phyloP scores from a whole-genome alignment of 2,329 filamentous ascomycete genomes.

The Septoria petroselini region DNA sequence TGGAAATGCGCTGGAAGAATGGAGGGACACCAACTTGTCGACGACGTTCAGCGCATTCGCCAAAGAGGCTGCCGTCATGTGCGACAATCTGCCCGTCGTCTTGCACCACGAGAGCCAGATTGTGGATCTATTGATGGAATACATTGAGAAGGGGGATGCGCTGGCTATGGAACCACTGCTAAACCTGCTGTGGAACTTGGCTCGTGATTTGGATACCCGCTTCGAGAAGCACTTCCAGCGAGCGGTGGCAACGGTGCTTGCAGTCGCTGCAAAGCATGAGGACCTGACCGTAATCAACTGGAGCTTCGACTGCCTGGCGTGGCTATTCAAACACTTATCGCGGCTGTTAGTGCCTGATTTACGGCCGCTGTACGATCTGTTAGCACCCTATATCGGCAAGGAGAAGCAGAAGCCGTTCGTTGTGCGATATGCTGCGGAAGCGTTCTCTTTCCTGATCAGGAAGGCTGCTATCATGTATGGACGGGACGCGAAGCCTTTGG shows the following conservation, averaged over 20 bases:
- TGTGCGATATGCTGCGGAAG: slow-evolving; percentile 87
- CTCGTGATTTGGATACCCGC: slow-evolving; percentile 81
- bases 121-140: slow-evolving; percentile 69
- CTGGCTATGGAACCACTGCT: slow-evolving; percentile 82
- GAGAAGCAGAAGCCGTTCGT: slow-evolving; percentile 80
- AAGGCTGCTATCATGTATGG: slow-evolving; percentile 79
- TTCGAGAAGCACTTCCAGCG: slow-evolving; percentile 87
- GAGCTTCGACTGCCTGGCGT: slow-evolving; percentile 91
- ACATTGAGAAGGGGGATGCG: slow-evolving; percentile 73
- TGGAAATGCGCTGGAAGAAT: slow-evolving; percentile 75
- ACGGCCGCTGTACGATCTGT: slow-evolving; percentile 75
- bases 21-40: slow-evolving; percentile 87
- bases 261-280: slow-evolving; percentile 71
- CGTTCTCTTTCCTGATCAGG: slow-evolving; percentile 86
- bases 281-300: slow-evolving; percentile 86
- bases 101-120: slow-evolving; percentile 86
- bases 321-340: slow-evolving; percentile 95
- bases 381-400: slow-evolving; percentile 81
- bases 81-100: slow-evolving; percentile 87
- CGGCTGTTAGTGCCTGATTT: slow-evolving; percentile 82
- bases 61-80: slow-evolving; percentile 69
- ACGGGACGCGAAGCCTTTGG: slow-evolving; percentile 66
- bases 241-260: slow-evolving; percentile 70
- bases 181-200: slow-evolving; percentile 84
- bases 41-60: slow-evolving; percentile 75